phyloP scores from a whole-genome alignment of 495 filamentous ascomycete genomes.

The Lophiostoma macrostomum region DNA sequence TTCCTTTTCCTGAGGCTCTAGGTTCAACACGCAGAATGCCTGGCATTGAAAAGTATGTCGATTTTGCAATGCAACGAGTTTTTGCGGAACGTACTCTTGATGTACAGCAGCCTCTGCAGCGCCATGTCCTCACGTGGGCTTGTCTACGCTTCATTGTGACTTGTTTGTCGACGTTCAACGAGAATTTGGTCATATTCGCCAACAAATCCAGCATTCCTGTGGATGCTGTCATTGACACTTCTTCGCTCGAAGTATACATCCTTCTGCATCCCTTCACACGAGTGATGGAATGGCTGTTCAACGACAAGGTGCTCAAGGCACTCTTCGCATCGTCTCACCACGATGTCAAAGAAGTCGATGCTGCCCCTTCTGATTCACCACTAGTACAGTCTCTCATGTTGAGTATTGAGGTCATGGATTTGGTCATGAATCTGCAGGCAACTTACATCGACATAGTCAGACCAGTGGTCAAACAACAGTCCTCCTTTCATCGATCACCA shows the following conservation, averaged over 20 bases:
- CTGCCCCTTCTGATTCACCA: constrained; percentile 66
- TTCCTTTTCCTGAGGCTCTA: constrained; percentile 86
- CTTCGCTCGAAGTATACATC: constrained; percentile 70
- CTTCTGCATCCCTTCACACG: constrained; percentile 86
- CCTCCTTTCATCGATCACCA: constrained; percentile 40
- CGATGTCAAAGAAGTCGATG: constrained; percentile 63
- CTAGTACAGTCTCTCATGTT: constrained; percentile 68
- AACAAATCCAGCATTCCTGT: constrained; percentile 69
- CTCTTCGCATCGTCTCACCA: constrained; percentile 75
- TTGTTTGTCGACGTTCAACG: constrained; percentile 83
- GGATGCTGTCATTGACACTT: constrained; percentile 67
- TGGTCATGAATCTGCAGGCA: constrained; percentile 78
- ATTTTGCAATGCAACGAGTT: constrained; percentile 76
- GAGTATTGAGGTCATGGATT: constrained; percentile 74
- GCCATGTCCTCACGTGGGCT: constrained; percentile 65
- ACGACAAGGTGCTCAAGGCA: constrained; percentile 76
- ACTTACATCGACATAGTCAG: constrained; percentile 87
- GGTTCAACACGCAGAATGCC: constrained; percentile 74
- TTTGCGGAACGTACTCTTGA: constrained; percentile 62
- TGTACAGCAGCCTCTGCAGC: constrained; percentile 58
- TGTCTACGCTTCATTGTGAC: constrained; percentile 75
- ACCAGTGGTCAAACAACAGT: constrained; percentile 60
- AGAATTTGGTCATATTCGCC: constrained; percentile 79
- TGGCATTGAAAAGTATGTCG: constrained; percentile 87
- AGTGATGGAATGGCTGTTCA: constrained; percentile 96